phyloP scores from a whole-genome alignment of 257 asterid species.

The Solanum phureja region DNA sequence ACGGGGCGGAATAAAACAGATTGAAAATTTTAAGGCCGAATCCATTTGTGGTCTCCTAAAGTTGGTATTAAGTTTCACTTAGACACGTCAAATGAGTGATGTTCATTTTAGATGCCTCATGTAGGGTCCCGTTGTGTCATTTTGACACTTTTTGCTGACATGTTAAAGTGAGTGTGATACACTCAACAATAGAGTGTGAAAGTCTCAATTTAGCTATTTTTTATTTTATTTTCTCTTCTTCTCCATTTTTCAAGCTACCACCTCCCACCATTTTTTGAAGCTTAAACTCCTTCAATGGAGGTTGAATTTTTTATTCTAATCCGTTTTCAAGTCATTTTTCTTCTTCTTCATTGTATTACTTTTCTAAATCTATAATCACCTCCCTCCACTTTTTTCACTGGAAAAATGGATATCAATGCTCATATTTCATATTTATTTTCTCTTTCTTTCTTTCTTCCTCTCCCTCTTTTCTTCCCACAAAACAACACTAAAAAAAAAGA shows the following conservation, averaged over 20 bases:
- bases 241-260: not conserved
- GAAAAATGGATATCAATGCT: fast-evolving
- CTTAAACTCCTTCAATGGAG: too few species aligned
- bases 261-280: not conserved
- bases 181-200: not conserved
- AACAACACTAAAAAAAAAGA: not conserved
- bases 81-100: too few species aligned
- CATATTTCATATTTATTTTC: not conserved
- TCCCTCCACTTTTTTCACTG: not conserved
- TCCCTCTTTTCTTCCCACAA: not conserved
- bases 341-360: not conserved
- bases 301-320: not conserved
- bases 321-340: not conserved
- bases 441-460: not conserved
- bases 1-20: too few species aligned
- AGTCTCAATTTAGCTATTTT: not conserved
- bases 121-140: not conserved
- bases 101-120: not conserved
- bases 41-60: fast-evolving
- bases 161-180: not conserved
- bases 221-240: too few species aligned
- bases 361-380: not conserved
- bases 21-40: too few species aligned
- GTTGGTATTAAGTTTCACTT: not conserved
- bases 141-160: too few species aligned